Base-by-base conservation (phyloP, 2,329 filamentous ascomycete species). In the Daldinia sp. region DNA sequence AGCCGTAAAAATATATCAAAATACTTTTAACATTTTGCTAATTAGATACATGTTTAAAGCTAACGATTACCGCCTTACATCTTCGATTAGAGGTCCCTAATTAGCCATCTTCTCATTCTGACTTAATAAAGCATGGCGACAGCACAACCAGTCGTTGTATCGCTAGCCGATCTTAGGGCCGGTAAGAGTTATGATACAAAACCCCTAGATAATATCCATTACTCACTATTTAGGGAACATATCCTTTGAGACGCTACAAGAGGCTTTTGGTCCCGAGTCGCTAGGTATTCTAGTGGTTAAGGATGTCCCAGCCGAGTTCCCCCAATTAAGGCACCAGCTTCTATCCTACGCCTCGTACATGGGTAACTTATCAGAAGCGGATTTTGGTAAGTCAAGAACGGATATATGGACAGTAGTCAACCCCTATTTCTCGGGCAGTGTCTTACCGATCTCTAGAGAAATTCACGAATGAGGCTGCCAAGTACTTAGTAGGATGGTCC, bases 251-350 rank as follows among this genome's bases (percentile, higher is more conserved):
- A 85, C 85, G 0, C 83, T 95, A 9, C 86, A 91, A 71, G 78
- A 90, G 70, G 95, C 95, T 0, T 98, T 99, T 75, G 95, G 95
- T 0, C 93, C 94, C 1, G 87, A 91, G 23, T 97, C 93, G 1
- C 82, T 98, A 10, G 95, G 95, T 0, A 97, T 99, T 53, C 89
- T 99, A 57, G 81, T 98, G n/a, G 94, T 99, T 48, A 93, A 91
- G 74, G 92, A 93, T 74, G 86, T 98, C 0, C 92, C 93, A 0
- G 66, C 83, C 4, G 82, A 87, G 53, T 99, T 96, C 71, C 77
- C 84, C 11, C 78, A 84, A n/a, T 80, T 97, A 41, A 87, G 95
- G 63, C 85, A 85, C 61, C 85, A 85, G 62, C 85, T 96, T 1
- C 83, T 99, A 5, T 95, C 92, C 0, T 95, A 95, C 75, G 88